Percentiles rank a stretch among this genome's conserved stretches.
phyloP scores from a whole-genome alignment of 2,329 filamentous ascomycete species.

The Aspergillus fructus region DNA sequence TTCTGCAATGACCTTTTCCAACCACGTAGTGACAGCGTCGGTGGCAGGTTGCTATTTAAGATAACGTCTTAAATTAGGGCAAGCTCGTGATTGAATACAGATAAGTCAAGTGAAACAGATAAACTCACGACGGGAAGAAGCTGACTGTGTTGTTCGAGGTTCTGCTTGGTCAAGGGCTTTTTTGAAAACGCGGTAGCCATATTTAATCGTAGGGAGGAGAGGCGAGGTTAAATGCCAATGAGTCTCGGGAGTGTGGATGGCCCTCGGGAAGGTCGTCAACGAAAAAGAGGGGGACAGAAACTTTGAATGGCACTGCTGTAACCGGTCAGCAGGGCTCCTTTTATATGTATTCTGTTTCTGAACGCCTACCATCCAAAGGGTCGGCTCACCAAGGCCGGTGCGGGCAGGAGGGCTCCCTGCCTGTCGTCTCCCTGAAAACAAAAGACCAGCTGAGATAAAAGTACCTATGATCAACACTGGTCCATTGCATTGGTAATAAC shows the following conservation, averaged over 20 bases:
- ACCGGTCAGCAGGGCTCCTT: not conserved
- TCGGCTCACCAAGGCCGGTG: not conserved
- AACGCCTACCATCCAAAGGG: not conserved
- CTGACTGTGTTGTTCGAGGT: conserved; percentile 9
- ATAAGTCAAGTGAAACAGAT: not conserved
- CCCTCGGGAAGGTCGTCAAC: not conserved
- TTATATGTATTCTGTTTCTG: not conserved
- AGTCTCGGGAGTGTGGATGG: not conserved
- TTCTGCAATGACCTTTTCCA: conserved; percentile 18
- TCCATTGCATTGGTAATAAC: not conserved
- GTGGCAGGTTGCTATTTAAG: not conserved
- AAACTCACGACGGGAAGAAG: conserved; percentile 1
- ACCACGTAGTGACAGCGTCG: conserved; percentile 12
- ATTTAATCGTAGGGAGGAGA: not conserved
- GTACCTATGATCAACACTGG: not conserved
- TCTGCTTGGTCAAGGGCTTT: conserved; percentile 10
- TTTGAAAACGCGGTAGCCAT: not conserved
- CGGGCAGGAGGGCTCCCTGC: not conserved
- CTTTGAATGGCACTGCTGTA: not conserved
- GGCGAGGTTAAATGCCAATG: not conserved
- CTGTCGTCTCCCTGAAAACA: not conserved
- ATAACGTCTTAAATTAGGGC: not conserved
- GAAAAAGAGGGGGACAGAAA: not conserved
- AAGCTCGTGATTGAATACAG: not conserved
- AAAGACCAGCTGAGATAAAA: not conserved